These are phyloP conservation scores for Pseudogymnoascus sp. DNA, from an alignment of 2,329 filamentous ascomycete genomes.

Conservation along the genomic window DNA sequence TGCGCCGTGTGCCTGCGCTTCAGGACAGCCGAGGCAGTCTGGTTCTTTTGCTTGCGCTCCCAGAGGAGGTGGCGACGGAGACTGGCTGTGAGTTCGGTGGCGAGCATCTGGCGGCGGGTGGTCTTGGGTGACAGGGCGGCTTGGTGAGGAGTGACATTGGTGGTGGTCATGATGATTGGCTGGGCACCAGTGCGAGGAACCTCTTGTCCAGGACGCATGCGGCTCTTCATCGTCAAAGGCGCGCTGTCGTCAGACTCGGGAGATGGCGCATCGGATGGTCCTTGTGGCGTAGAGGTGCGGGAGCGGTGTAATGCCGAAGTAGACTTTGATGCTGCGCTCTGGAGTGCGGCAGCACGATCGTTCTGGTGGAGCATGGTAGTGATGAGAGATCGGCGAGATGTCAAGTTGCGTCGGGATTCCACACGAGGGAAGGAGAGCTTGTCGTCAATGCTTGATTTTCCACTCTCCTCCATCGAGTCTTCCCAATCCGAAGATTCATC, in stretches of 20 bases:
- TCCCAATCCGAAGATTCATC: constrained; percentile 52
- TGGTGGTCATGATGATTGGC: constrained; percentile 67
- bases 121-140: constrained; percentile 82
- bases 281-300: constrained; percentile 61
- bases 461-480: constrained; percentile 69
- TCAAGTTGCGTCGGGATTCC: constrained; percentile 76
- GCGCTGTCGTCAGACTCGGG: constrained; percentile 30
- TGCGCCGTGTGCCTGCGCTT: constrained; percentile 87
- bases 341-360: constrained; percentile 61
- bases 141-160: constrained; percentile 50
- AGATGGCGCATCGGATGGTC: constrained; percentile 49
- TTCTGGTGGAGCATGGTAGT: constrained; percentile 81
- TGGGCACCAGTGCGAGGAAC: constrained; percentile 56
- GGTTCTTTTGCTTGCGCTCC: constrained; percentile 91
- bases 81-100: constrained; percentile 87
- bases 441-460: constrained; percentile 73
- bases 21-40: constrained; percentile 76
- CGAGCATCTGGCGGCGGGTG: constrained; percentile 89
- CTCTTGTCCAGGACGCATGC: constrained; percentile 30
- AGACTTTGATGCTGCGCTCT: constrained; percentile 48
- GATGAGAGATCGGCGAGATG: constrained; percentile 78
- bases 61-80: constrained; percentile 84
- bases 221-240: constrained; percentile 49
- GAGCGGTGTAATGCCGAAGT: constrained; percentile 46
- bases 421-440: constrained; percentile 80